Evolutionary conservation across 257 asterid genomes (phyloP).

Genomic region (Orobanche coerulescens): DNA sequence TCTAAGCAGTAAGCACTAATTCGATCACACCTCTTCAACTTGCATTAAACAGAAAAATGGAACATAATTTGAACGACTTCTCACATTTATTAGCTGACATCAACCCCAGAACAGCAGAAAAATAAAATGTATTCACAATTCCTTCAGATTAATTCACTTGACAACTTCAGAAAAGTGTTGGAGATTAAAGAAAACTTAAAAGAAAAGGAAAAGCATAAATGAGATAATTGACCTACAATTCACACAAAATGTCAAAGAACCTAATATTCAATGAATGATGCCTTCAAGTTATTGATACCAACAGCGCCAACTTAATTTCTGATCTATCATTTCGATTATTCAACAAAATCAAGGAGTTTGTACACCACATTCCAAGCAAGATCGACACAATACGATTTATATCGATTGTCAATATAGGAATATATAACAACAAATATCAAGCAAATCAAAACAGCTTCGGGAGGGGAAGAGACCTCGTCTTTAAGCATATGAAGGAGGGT

Average conservation of each 20-base stretch:
- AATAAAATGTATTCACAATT: background rate
- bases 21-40: slow-evolving; percentile 7
- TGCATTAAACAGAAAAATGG: background rate
- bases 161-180: background rate
- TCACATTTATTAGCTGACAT: background rate
- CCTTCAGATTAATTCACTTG: background rate
- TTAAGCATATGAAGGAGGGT: slow-evolving; percentile 92
- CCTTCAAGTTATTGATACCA: background rate
- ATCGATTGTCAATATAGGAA: slow-evolving; percentile 3
- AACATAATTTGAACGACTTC: background rate
- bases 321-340: slow-evolving; percentile 12
- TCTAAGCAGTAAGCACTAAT: background rate
- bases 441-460: slow-evolving; percentile 2
- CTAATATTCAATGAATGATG: background rate
- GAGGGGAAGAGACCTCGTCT: slow-evolving; percentile 55
- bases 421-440: background rate
- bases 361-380: background rate
- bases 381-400: slow-evolving; percentile 14
- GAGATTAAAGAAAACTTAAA: background rate
- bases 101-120: background rate
- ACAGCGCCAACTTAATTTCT: background rate
- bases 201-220: background rate
- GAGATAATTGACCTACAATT: background rate
- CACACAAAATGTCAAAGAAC: background rate
- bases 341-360: slow-evolving; percentile 5